Conservation (phyloP, 164 flowering plant genomes). For the Tetracentron sinense region DNA sequence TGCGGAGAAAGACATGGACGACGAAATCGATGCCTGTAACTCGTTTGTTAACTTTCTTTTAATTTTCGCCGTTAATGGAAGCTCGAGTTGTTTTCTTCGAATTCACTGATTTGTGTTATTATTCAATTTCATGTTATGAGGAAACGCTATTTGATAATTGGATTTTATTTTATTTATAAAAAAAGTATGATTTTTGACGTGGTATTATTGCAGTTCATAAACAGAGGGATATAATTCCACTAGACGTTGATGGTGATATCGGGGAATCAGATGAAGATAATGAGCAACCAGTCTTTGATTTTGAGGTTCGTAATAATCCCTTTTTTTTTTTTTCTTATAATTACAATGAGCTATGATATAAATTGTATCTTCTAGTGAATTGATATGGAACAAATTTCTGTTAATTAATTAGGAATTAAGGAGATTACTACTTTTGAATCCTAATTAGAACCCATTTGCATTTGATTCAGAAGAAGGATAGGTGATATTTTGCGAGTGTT, state of each 20-base stretch:
- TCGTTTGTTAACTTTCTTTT: background rate
- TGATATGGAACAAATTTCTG: background rate
- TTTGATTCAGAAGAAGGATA: too few relatives aligned
- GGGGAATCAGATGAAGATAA: constrained; percentile 71
- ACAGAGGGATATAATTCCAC: constrained; percentile 71
- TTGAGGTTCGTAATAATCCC: constrained; percentile 40
- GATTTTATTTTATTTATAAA: background rate
- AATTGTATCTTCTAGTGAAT: too few relatives aligned
- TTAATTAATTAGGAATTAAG: too few relatives aligned
- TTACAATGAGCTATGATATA: too few relatives aligned
- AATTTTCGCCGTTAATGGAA: background rate
- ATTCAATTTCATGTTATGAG: background rate
- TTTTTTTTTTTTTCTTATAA: background rate
- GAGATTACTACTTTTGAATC: too few relatives aligned
- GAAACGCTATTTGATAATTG: background rate
- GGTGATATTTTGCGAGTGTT: too few relatives aligned
- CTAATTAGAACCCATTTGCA: too few relatives aligned
- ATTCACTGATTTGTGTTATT: background rate
- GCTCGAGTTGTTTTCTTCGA: background rate
- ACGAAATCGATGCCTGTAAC: constrained; percentile 69
- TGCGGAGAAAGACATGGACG: constrained; percentile 49
- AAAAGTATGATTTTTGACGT: background rate
- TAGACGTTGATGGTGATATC: constrained; percentile 49
- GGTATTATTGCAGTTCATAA: constrained; percentile 62
- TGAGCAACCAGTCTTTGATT: constrained; percentile 62